Percentiles rank a stretch among this genome's conserved stretches.
These are phyloP conservation scores for Staphylotrichum tortipilum DNA, from an alignment of 495 filamentous ascomycete species.

Conservation along the genomic window DNA sequence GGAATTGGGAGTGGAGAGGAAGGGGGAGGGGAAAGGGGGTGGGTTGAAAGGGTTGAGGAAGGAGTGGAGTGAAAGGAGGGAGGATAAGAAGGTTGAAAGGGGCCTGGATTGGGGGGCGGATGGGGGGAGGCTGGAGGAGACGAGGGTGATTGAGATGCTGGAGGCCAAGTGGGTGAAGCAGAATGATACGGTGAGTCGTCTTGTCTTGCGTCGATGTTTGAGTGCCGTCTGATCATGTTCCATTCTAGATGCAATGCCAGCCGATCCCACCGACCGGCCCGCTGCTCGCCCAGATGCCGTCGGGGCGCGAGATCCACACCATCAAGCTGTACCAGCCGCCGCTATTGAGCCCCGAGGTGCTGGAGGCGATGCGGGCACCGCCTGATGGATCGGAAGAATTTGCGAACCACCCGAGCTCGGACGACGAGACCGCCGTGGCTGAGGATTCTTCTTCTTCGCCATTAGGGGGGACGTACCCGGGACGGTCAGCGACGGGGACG, in stretches of 20 bases:
- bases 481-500: slow-evolving; percentile 28
- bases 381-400: slow-evolving; percentile 46
- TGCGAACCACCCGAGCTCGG: slow-evolving; percentile 35
- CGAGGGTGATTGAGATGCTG: slow-evolving; percentile 75
- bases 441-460: slow-evolving; percentile 18
- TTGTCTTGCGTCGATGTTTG: not conserved
- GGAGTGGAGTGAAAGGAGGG: slow-evolving; percentile 57
- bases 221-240: not conserved
- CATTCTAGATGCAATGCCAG: slow-evolving; percentile 69
- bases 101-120: slow-evolving; percentile 69
- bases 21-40: slow-evolving; percentile 11
- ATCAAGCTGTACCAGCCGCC: slow-evolving; percentile 52
- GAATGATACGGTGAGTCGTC: slow-evolving; percentile 74
- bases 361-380: slow-evolving; percentile 44
- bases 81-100: slow-evolving; percentile 61
- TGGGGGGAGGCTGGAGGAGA: slow-evolving; percentile 76
- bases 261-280: slow-evolving; percentile 59
- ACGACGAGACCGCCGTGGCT: slow-evolving; percentile 30
- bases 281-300: slow-evolving; percentile 68
- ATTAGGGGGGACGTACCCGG: slow-evolving; percentile 35
- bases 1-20: slow-evolving; percentile 53
- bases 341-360: slow-evolving; percentile 44
- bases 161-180: slow-evolving; percentile 83
- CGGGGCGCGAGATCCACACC: slow-evolving; percentile 76
- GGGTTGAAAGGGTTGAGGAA: slow-evolving; percentile 63